phyloP scores from a whole-genome alignment of 495 filamentous ascomycete species.

The Lasiosphaeria ovina region DNA sequence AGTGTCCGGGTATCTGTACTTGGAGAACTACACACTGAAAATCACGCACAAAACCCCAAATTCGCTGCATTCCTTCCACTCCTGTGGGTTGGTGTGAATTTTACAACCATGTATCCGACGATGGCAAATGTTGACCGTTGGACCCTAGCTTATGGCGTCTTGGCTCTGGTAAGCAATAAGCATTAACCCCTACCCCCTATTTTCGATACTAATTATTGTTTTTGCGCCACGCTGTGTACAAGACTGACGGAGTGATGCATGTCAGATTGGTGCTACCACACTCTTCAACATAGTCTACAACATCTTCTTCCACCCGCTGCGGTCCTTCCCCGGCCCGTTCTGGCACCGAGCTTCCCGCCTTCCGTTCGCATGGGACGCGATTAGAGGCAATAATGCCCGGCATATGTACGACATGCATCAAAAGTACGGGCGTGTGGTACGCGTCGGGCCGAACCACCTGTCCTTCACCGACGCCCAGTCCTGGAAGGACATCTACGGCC shows the following conservation, averaged over 20 bases:
- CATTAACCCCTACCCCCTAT: not conserved
- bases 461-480: conserved; percentile 52
- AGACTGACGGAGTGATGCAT: not conserved
- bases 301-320: conserved; percentile 54
- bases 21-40: too few species aligned
- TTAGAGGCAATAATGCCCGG: conserved; percentile 16
- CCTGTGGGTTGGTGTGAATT: not conserved
- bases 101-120: not conserved
- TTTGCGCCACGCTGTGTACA: not conserved
- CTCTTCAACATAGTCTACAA: conserved; percentile 39
- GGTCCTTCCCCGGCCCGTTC: conserved; percentile 50
- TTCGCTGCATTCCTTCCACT: too few species aligned
- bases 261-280: not conserved
- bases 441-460: conserved; percentile 54
- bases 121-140: not conserved
- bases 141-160: not conserved
- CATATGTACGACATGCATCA: conserved; percentile 38
- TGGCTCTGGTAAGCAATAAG: not conserved
- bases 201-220: not conserved
- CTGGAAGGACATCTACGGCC: conserved; percentile 60
- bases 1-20: too few species aligned
- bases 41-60: too few species aligned
- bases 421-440: conserved; percentile 53
- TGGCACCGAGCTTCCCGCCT: conserved; percentile 41
- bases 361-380: conserved; percentile 22